Percentiles rank a stretch among this genome's conserved stretches.
Conservation (phyloP, 2,329 filamentous ascomycete genomes). For the Parastagonospora nodorum region DNA sequence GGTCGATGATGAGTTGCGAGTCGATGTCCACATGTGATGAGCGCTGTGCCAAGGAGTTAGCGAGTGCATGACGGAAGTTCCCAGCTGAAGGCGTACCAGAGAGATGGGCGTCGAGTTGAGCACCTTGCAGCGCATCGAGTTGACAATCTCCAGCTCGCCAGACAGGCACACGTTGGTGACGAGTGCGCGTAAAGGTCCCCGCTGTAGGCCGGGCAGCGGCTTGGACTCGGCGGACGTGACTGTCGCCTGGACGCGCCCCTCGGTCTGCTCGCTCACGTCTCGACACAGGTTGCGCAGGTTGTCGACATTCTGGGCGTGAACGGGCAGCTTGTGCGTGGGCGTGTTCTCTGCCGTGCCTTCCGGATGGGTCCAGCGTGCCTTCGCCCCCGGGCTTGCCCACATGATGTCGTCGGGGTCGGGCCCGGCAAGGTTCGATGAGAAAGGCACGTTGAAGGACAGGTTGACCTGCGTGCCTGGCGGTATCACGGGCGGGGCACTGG, state of each 20-base stretch:
- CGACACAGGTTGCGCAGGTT: conserved; percentile 79
- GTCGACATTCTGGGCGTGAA: conserved; percentile 85
- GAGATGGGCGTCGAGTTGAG: conserved; percentile 91
- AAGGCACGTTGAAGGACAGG: conserved; percentile 96
- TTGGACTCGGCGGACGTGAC: conserved; percentile 83
- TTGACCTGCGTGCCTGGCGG: conserved; percentile 79
- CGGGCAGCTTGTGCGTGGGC: conserved; percentile 86
- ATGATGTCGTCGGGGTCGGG: conserved; percentile 94
- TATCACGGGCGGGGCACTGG: conserved; percentile 63
- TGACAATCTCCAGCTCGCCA: conserved; percentile 83
- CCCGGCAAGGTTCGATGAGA: conserved; percentile 87
- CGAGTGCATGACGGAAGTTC: conserved; percentile 18
- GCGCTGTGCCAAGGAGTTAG: conserved; percentile 62
- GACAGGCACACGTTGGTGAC: conserved; percentile 89
- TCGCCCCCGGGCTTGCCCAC: conserved; percentile 85
- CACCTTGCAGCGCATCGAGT: conserved; percentile 87
- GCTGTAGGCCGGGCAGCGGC: conserved; percentile 57
- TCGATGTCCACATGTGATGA: conserved; percentile 94
- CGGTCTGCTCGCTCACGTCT: conserved; percentile 71
- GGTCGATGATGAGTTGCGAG: conserved; percentile 85
- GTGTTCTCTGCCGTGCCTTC: conserved; percentile 83
- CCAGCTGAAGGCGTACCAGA: conserved; percentile 66
- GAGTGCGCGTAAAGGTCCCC: conserved; percentile 55
- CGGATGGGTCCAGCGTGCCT: conserved; percentile 91
- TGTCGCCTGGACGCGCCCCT: conserved; percentile 75